These are phyloP conservation scores for Pleurotus platypus DNA, from an alignment of 768 basidiomycete genomes.

Conservation along the genomic window DNA sequence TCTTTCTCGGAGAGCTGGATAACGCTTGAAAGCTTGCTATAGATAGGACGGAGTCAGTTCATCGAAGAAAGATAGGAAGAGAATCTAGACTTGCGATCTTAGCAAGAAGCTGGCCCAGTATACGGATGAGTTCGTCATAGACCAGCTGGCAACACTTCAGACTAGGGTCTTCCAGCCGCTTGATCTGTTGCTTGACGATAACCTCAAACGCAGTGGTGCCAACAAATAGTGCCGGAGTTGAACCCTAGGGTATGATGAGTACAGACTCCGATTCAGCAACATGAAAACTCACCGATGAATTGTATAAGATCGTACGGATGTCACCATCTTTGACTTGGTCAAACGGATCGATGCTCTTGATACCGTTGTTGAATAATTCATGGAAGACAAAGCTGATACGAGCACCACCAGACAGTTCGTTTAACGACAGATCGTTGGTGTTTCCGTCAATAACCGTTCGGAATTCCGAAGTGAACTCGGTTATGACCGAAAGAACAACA, in stretches of 20 bases:
- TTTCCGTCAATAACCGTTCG: conserved; percentile 96
- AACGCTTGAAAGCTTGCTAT: conserved; percentile 94
- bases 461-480: conserved; percentile 97
- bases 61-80: neutral
- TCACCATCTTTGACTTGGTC: conserved; percentile 99
- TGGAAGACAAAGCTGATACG: conserved; percentile 99
- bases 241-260: conserved; percentile 53
- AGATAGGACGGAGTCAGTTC: conserved; percentile 1
- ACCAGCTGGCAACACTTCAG: conserved; percentile 94
- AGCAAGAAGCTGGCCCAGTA: conserved; percentile 83
- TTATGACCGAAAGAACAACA: conserved; percentile 95
- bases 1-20: conserved; percentile 92
- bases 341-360: conserved; percentile 95
- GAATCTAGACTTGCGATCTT: conserved; percentile 69
- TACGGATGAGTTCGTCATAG: conserved; percentile 96
- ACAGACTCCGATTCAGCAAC: neutral
- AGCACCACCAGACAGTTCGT: conserved; percentile 97
- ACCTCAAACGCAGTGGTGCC: conserved; percentile 97
- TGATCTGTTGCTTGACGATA: conserved; percentile 99
- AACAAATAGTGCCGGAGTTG: conserved; percentile 93
- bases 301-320: conserved; percentile 93
- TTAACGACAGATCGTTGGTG: conserved; percentile 91
- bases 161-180: conserved; percentile 90
- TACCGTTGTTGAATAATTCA: conserved; percentile 94
- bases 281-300: conserved; percentile 81